Evolutionary conservation across 2,329 filamentous ascomycete species (phyloP).

Genomic region (Colletotrichum simmondsii): DNA sequence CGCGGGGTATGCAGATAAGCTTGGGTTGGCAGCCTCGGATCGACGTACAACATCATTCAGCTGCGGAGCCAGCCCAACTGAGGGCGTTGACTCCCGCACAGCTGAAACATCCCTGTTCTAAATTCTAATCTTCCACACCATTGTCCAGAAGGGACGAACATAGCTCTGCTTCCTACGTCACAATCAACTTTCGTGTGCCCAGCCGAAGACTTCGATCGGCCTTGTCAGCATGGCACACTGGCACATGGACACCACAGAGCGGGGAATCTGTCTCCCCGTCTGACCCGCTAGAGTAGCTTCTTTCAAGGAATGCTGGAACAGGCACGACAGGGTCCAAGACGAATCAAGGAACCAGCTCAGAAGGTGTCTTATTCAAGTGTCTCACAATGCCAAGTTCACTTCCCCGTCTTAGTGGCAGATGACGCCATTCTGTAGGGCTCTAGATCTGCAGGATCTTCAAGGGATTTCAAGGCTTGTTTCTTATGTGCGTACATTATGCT

Average conservation of each 20-base stretch:
- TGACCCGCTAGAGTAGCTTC: neutral
- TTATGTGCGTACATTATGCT: neutral
- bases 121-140: neutral
- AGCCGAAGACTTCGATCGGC: neutral
- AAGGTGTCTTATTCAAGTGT: neutral
- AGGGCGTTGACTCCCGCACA: neutral
- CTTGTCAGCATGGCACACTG: neutral
- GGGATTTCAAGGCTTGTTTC: neutral
- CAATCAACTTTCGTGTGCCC: neutral
- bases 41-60: neutral
- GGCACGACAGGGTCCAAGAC: neutral
- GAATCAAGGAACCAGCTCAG: neutral
- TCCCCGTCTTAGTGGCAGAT: neutral
- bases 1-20: neutral
- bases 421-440: conserved; percentile 13
- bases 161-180: neutral
- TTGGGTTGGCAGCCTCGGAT: neutral
- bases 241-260: neutral
- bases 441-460: neutral
- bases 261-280: neutral
- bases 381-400: conserved; percentile 19
- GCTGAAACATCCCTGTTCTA: neutral
- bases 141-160: fast-evolving
- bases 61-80: neutral
- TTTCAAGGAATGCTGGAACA: neutral